Evolutionary conservation across 768 basidiomycete species (phyloP).

Genomic region (Neoboletus subvelutipes): DNA sequence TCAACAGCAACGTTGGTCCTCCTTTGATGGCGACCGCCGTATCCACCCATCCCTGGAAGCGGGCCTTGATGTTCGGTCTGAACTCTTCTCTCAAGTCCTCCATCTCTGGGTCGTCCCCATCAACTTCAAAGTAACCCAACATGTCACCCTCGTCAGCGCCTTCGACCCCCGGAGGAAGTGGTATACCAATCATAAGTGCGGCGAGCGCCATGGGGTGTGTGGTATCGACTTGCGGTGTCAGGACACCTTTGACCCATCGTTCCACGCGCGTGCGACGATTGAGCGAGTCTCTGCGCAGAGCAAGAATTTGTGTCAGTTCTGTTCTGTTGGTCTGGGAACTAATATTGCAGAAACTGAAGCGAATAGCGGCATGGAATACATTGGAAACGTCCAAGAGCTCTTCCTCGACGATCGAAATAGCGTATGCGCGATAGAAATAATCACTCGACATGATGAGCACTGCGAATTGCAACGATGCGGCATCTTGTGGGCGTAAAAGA

Average conservation of each 20-base stretch:
- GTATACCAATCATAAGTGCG: slow-evolving; percentile 62
- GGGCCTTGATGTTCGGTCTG: slow-evolving; percentile 52
- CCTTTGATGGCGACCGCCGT: slow-evolving; percentile 41
- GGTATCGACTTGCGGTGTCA: slow-evolving; percentile 37
- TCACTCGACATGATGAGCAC: slow-evolving; percentile 38
- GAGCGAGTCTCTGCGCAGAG: slow-evolving; percentile 37
- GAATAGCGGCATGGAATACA: slow-evolving; percentile 44
- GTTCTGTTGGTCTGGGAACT: slow-evolving; percentile 39
- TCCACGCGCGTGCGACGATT: slow-evolving; percentile 49
- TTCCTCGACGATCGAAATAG: slow-evolving; percentile 46
- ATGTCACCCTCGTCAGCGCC: slow-evolving; percentile 46
- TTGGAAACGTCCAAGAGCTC: slow-evolving; percentile 50
- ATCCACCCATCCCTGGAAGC: slow-evolving; percentile 58
- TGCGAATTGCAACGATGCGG: slow-evolving; percentile 44
- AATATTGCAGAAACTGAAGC: slow-evolving; percentile 47
- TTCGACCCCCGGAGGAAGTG: slow-evolving; percentile 38
- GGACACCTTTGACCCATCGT: slow-evolving; percentile 50
- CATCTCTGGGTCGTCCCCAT: slow-evolving; percentile 52
- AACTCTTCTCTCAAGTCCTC: slow-evolving; percentile 64
- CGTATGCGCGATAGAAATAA: slow-evolving; percentile 28
- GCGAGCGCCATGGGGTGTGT: slow-evolving; percentile 60
- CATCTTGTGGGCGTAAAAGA: slow-evolving; percentile 63
- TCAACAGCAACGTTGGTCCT: slow-evolving; percentile 36
- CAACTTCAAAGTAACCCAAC: slow-evolving; percentile 50
- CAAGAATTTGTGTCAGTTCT: slow-evolving; percentile 47